These are phyloP conservation scores for Aaosphaeria arxii DNA, from an alignment of 2,329 filamentous ascomycete species.

Conservation along the genomic window DNA sequence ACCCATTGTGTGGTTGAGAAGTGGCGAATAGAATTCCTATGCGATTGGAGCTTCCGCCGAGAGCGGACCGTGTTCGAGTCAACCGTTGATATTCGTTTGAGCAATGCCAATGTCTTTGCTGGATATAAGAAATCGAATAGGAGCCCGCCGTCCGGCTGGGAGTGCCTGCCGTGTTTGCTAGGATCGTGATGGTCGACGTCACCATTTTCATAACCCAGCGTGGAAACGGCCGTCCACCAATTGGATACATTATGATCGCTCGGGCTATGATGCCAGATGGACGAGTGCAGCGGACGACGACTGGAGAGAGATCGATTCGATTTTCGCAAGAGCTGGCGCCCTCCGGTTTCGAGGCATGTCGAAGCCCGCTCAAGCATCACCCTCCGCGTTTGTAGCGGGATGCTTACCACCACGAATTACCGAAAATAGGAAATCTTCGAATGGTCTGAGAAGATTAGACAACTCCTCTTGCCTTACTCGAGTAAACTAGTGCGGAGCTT, in stretches of 20 bases:
- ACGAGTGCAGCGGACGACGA: conserved; percentile 52
- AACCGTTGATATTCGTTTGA: conserved; percentile 25
- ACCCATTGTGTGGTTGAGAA: conserved; percentile 21
- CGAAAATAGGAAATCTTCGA: conserved; percentile 3
- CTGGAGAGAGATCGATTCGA: conserved; percentile 37
- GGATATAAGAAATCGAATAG: conserved; percentile 1
- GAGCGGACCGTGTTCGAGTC: conserved; percentile 19
- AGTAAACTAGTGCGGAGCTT: conserved; percentile 7
- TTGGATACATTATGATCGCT: conserved; percentile 42
- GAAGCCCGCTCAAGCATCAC: conserved; percentile 59
- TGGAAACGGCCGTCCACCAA: conserved; percentile 21
- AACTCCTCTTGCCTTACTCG: background rate
- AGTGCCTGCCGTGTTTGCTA: too few relatives aligned
- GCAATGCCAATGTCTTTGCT: conserved; percentile 35
- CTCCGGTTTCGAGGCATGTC: conserved; percentile 57
- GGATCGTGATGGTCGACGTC: too few relatives aligned
- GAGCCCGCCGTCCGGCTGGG: background rate
- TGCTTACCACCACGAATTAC: conserved; percentile 19
- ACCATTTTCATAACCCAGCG: too few relatives aligned
- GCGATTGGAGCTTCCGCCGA: conserved; percentile 17
- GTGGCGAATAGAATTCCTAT: conserved; percentile 20
- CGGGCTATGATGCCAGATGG: conserved; percentile 56
- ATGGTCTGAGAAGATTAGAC: background rate
- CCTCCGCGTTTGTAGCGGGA: conserved; percentile 19
- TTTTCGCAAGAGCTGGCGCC: conserved; percentile 49